phyloP scores from a whole-genome alignment of 331 rosid genomes.

The Telfairia occidentalis region DNA sequence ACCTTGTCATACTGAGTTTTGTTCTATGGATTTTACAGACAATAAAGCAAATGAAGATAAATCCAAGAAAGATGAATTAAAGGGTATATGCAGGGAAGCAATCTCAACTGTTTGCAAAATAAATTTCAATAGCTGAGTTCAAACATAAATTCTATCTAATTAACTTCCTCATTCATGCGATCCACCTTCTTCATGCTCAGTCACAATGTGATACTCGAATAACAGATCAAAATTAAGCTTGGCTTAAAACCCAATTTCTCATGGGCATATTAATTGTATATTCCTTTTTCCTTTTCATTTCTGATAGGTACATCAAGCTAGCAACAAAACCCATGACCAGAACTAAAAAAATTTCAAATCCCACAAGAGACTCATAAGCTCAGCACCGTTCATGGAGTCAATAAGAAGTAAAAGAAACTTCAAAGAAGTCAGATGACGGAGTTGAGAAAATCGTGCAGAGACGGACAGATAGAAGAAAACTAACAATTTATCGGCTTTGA shows the following conservation, averaged over 20 bases:
- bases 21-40: slow-evolving; percentile 36
- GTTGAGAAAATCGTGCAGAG: not conserved
- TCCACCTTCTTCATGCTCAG: not conserved
- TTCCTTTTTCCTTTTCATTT: not conserved
- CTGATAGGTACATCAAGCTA: not conserved
- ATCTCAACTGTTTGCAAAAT: no score
- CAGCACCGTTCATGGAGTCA: not conserved
- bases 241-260: not conserved
- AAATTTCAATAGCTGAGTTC: no score
- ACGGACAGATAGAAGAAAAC: not conserved
- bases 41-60: not conserved
- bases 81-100: no score
- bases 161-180: not conserved
- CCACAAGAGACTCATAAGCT: not conserved
- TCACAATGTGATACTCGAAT: not conserved
- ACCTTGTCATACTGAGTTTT: slow-evolving; percentile 73
- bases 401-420: not conserved
- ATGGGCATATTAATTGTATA: not conserved
- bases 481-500: slow-evolving; percentile 72
- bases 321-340: not conserved
- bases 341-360: not conserved
- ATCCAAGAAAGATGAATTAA: not conserved
- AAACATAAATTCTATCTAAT: not conserved
- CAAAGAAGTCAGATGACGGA: not conserved
- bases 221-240: not conserved